Evolutionary conservation across 257 asterid species (phyloP), one percentile per base, ranked within the genome.

Genomic region (Penstemon eatonii): DNA sequence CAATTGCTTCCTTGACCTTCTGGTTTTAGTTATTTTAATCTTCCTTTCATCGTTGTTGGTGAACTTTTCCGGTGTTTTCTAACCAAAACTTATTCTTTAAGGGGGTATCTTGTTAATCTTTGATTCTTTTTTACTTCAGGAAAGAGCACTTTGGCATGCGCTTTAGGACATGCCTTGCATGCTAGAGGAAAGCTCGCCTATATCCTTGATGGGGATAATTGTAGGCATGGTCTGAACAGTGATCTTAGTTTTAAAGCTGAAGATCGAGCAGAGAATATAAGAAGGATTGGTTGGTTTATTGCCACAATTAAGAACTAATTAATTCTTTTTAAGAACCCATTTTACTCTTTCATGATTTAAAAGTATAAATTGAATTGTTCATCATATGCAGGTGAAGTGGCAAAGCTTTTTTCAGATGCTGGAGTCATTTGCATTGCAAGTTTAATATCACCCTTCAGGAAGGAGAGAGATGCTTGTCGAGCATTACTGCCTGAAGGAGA

Each of bases 351-450:
- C 55, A 11, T 8, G 6, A 36, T 49, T 57, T 46, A 56, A 60
- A 63, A 25, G 18, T 59, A 37, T 36, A 7, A 37, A 12, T 4
- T 5, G 5, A 3, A 51, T 72, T 61, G 3, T 63, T 49, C 46
- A 50, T 44, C 25, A 18, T 54, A 43, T 40, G 46, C 79, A 94
- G 99, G 99, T n/a, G 98, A 94, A 83, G 99, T 91, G 56, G 95
- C 95, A 40, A 94, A 94, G 91, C 95, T 94, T 71, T 94, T 94
- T 76, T 87, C 95, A 13, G 99, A 94, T 82, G 91, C 98, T 81
- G 99, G 99, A 68, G 82, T 91, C 39, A 91, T 94, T 74, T 91
- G 98, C 82, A 91, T 94, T 67, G 99, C 97, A 38, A 87, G 99
- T 80, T 82, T 94, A 80, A 89, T 94, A 86, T 94, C 99, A 9